Percentiles rank a stretch among this genome's conserved stretches.
phyloP scores from a whole-genome alignment of 352 stramenopile species.

The Phytophthora litchii region DNA sequence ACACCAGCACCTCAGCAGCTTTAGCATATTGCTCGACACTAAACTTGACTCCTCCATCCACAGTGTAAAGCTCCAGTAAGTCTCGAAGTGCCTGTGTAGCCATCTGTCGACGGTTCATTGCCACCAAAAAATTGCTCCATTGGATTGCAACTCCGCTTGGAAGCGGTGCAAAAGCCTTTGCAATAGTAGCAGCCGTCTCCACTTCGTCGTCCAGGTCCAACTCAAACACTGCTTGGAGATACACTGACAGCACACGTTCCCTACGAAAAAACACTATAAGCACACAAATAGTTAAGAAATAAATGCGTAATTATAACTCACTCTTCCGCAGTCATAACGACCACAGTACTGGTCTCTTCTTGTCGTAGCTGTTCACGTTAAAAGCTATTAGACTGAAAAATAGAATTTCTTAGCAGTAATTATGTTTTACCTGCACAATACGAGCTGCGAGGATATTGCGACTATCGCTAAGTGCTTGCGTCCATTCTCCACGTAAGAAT shows the following conservation, averaged over 20 bases:
- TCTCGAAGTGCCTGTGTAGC: constrained; percentile 41
- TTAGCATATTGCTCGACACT: constrained; percentile 32
- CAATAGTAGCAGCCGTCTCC: constrained; percentile 47
- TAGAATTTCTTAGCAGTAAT: too few species aligned
- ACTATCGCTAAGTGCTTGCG: constrained; percentile 54
- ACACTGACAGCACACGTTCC: constrained; percentile 65
- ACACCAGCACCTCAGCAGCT: constrained; percentile 44
- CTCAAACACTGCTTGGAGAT: constrained; percentile 72
- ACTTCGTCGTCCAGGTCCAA: constrained; percentile 61
- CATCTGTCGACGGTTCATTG: constrained; percentile 50
- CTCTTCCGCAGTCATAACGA: constrained; percentile 30
- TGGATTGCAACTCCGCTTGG: constrained; percentile 46
- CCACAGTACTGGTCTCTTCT: constrained; percentile 1
- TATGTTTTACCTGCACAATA: constrained; percentile 31
- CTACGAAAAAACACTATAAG: constrained; percentile 25
- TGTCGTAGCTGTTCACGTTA: constrained; percentile 16
- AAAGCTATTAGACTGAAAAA: too few species aligned
- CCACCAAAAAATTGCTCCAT: constrained; percentile 71
- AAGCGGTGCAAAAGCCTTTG: constrained; percentile 49
- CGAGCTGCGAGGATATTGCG: constrained; percentile 40
- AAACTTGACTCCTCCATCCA: not conserved
- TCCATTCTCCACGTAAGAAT: constrained; percentile 67
- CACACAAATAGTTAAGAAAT: not conserved
- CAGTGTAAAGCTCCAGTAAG: constrained; percentile 24
- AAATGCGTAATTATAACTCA: constrained; percentile 9